These are phyloP conservation scores for Aspergillus saccharolyticus DNA, from an alignment of 495 filamentous ascomycete species.

Conservation along the genomic window DNA sequence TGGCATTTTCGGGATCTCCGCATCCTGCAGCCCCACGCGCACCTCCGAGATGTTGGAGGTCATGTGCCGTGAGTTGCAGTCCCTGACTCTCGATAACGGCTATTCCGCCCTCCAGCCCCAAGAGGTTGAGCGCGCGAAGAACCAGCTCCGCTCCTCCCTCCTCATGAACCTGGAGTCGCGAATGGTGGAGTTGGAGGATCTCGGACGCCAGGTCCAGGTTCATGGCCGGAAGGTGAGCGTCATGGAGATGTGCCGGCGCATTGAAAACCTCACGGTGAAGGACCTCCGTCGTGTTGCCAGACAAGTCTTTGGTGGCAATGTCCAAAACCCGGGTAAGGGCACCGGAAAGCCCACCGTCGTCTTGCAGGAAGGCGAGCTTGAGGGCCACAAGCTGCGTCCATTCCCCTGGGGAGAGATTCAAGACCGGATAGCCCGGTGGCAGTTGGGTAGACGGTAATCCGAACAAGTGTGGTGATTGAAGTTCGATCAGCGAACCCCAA, in stretches of 20 bases:
- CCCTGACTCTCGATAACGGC: slow-evolving; percentile 67
- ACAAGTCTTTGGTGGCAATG: slow-evolving; percentile 69
- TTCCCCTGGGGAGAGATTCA: slow-evolving; percentile 89
- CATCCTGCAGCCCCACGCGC: slow-evolving; percentile 71
- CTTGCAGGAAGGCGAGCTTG: slow-evolving; percentile 65
- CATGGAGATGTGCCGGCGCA: slow-evolving; percentile 85
- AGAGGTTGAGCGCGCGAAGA: slow-evolving; percentile 96
- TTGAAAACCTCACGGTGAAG: slow-evolving; percentile 71
- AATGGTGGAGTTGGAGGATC: slow-evolving; percentile 98
- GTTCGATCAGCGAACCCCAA: neutral
- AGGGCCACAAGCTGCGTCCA: slow-evolving; percentile 39
- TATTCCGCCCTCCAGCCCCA: slow-evolving; percentile 61
- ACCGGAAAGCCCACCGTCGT: slow-evolving; percentile 93
- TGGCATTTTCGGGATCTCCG: slow-evolving; percentile 89
- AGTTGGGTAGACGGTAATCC: slow-evolving; percentile 63
- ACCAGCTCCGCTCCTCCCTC: slow-evolving; percentile 83
- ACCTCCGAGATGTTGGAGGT: slow-evolving; percentile 81
- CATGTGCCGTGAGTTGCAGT: slow-evolving; percentile 83
- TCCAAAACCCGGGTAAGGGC: slow-evolving; percentile 70
- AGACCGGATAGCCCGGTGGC: slow-evolving; percentile 76
- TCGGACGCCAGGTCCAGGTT: slow-evolving; percentile 93
- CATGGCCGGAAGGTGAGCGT: slow-evolving; percentile 88
- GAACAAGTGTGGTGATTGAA: neutral
- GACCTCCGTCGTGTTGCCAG: slow-evolving; percentile 85
- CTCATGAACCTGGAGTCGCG: slow-evolving; percentile 97